A percentile compares a stretch with the other conserved stretches of the same genome.
phyloP scores from a whole-genome alignment of 208 protist species.

The Trypanosoma congolense region DNA sequence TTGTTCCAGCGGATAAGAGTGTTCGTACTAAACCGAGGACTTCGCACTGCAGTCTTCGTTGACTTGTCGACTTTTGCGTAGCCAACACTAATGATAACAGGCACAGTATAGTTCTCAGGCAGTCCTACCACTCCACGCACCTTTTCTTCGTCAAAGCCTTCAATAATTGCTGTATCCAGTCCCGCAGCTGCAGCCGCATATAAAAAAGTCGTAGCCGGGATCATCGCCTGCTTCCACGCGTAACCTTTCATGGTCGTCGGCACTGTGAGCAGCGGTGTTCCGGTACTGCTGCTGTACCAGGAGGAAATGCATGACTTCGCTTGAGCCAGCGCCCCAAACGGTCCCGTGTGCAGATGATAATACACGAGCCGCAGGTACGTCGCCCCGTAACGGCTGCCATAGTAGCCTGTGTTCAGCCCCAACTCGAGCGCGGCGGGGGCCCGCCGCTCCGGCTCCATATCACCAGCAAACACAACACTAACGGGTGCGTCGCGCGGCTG shows the following conservation, averaged over 20 bases:
- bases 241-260: constrained; percentile 66
- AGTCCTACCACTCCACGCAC: constrained; percentile 63
- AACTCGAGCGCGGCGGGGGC: constrained; percentile 61
- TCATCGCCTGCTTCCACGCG: constrained; percentile 87
- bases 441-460: constrained; percentile 56
- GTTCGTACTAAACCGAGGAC: constrained; percentile 39
- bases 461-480: constrained; percentile 72
- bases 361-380: constrained; percentile 59
- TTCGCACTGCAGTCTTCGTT: constrained; percentile 15
- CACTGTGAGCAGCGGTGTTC: constrained; percentile 54
- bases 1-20: constrained; percentile 63
- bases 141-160: constrained; percentile 80
- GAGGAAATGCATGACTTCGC: constrained; percentile 47
- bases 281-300: constrained; percentile 49
- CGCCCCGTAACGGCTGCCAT: constrained; percentile 39
- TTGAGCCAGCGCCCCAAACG: constrained; percentile 38
- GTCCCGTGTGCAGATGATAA: constrained; percentile 68
- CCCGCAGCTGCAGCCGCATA: constrained; percentile 56
- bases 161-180: constrained; percentile 69
- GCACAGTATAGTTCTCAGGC: constrained; percentile 69
- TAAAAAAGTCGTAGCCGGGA: constrained; percentile 74
- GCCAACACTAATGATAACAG: constrained; percentile 74
- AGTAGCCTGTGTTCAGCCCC: constrained; percentile 54
- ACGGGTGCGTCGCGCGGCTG: constrained; percentile 64
- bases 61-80: constrained; percentile 22